Base-by-base conservation (phyloP, 495 filamentous ascomycete species). In the Penicillium bialowiezense region DNA sequence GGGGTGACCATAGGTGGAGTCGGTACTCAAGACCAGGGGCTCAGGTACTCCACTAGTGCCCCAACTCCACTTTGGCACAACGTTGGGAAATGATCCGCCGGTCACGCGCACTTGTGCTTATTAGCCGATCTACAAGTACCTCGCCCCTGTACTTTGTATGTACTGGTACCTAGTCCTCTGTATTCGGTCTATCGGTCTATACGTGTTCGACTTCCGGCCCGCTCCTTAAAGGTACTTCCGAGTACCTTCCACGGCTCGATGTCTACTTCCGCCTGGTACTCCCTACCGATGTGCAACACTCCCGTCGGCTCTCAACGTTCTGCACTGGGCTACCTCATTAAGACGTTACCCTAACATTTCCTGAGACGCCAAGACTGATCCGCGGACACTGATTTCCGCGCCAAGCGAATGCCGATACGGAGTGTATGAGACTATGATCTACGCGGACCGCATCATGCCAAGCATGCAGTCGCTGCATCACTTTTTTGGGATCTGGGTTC, bases 61-160 rank as follows among this genome's bases (percentile, higher is more conserved):
- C 13, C 20, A 24, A 17, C 37, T 26, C 18, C 37, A 40, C 37
- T 24, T n/a, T 23, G 18, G 9, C 24, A 13, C 32, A 4, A 43
- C 41, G 35, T 29, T 47, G 23, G 44, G 52, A 55, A 39, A 52
- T 43, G 66, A 71, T 65, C 59, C 49, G 55, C 65, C 44, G 62
- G 67, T 72, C 69, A 72, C 67, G 65, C 65, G 67, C 56, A 23
- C 40, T 40, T 41, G 44, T 41, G 37, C n/a, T n/a, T n/a, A n/a
- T n/a, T n/a, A n/a, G n/a, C n/a, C n/a, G n/a, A n/a, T n/a, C n/a
- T n/a, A n/a, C n/a, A n/a, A n/a, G n/a, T n/a, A n/a, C n/a, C n/a
- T n/a, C n/a, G n/a, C n/a, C n/a, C n/a, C n/a, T n/a, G n/a, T n/a
- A n/a, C n/a, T n/a, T n/a, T n/a, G n/a, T n/a, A n/a, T n/a, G n/a